phyloP scores from a whole-genome alignment of 1,284 basidiomycete species.

The Pseudozyma sp. region DNA sequence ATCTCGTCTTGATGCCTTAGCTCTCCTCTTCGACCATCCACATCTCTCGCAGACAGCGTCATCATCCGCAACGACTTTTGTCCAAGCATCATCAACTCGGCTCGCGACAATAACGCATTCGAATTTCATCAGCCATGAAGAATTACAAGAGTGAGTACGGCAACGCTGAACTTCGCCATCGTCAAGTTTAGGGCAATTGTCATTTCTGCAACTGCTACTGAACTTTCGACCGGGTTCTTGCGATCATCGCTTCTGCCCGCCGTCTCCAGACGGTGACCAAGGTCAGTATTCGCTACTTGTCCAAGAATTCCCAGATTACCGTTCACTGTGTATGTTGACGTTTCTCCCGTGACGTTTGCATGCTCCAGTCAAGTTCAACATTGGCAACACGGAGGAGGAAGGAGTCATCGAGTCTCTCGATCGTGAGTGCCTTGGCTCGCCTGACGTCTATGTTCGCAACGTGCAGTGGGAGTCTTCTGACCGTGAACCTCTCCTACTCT shows the following conservation, averaged over 20 bases:
- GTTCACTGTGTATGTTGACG: too few species aligned
- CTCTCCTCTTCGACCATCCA: not conserved
- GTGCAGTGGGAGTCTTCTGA: not conserved
- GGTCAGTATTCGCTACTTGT: slow-evolving; percentile 4
- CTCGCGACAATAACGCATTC: not conserved
- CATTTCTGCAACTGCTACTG: not conserved
- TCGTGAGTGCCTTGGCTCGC: slow-evolving; percentile 9
- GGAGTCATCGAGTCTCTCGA: slow-evolving; percentile 29
- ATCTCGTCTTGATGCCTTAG: too few species aligned
- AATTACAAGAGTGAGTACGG: slow-evolving; percentile 14
- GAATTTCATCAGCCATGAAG: slow-evolving; percentile 6
- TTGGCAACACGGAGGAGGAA: slow-evolving; percentile 31
- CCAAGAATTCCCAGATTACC: too few species aligned
- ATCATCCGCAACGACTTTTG: not conserved
- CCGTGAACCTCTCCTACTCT: not conserved
- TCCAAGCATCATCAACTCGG: not conserved
- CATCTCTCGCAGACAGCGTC: not conserved
- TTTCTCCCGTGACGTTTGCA: too few species aligned
- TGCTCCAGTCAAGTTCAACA: slow-evolving; percentile 28
- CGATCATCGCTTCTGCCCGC: too few species aligned
- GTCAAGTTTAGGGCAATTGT: not conserved
- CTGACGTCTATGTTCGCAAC: too few species aligned
- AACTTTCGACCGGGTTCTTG: too few species aligned
- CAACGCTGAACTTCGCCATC: not conserved
- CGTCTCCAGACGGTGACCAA: slow-evolving; percentile 13